Percentiles rank a stretch among this genome's conserved stretches.
These are phyloP conservation scores for Stachybotrys echinatus DNA, from an alignment of 2,329 filamentous ascomycete genomes.

Conservation along the genomic window DNA sequence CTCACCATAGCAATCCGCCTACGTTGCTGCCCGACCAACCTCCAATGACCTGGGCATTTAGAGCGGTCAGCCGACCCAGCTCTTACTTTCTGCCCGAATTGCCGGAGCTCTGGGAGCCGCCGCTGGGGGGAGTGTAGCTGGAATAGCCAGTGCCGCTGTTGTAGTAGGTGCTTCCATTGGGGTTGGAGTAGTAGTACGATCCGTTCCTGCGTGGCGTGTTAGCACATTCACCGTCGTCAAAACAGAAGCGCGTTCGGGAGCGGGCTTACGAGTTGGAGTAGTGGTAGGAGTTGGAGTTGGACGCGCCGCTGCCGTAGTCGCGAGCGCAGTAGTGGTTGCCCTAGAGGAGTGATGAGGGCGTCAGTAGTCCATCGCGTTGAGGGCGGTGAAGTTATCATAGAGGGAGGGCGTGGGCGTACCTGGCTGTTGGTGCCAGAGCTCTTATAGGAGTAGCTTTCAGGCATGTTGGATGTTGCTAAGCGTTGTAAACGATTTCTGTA, in stretches of 20 bases:
- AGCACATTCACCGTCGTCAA: background rate
- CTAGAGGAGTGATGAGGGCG: slow-evolving; percentile 26
- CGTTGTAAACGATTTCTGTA: background rate
- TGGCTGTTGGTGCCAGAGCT: slow-evolving; percentile 57
- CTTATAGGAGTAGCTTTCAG: slow-evolving; percentile 33
- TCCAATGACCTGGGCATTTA: too few relatives aligned
- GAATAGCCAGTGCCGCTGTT: slow-evolving; percentile 53
- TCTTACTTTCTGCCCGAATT: slow-evolving; percentile 3
- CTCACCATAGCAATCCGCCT: too few relatives aligned
- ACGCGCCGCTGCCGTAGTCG: slow-evolving; percentile 52
- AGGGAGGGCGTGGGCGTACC: slow-evolving; percentile 32
- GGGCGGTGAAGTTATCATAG: background rate
- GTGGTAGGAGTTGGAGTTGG: slow-evolving; percentile 58
- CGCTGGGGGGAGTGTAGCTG: slow-evolving; percentile 55
- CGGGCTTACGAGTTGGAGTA: slow-evolving; percentile 57
- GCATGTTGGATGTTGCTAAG: background rate
- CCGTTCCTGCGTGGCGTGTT: slow-evolving; percentile 39
- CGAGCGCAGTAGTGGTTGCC: slow-evolving; percentile 65
- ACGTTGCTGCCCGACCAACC: too few relatives aligned
- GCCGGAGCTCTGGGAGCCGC: slow-evolving; percentile 12
- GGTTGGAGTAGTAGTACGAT: slow-evolving; percentile 70
- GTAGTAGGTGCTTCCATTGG: slow-evolving; percentile 64
- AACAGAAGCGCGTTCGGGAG: background rate
- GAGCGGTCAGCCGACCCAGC: too few relatives aligned
- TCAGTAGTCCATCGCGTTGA: background rate